Base-by-base conservation (phyloP, 1,284 basidiomycete genomes). In the Apiotrichum mycotoxinovorans region DNA sequence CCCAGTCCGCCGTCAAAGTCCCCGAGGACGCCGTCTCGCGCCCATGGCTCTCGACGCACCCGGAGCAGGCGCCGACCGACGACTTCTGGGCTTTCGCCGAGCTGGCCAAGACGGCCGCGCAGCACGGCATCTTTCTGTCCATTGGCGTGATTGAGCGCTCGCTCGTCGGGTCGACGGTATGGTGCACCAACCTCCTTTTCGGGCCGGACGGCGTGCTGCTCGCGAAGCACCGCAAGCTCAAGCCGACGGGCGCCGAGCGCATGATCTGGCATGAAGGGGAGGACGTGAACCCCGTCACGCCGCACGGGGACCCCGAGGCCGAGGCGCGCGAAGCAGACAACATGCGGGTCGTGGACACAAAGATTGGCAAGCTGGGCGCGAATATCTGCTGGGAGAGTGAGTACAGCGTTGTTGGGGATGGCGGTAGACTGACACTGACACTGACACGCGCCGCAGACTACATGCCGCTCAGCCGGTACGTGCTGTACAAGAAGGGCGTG, bases 361-460 rank as follows among this genome's bases (percentile, higher is more conserved):
- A 26, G 10, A 43, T 68, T 9, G 67, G 69, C 22, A 63, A 82
- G 63, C 66, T 87, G 8, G 83, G 84, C 12, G 83, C 84, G 2
- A 78, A 84, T 10, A 86, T 87, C 58, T 88, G 87, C 68, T 88
- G 86, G 87, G 86, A 89, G 68, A 88, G 68, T 68, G 53, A 57
- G 66, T 67, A 1, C 18, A 1, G 20, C 30, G 30, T 5, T n/a
- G 8, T 9, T 9, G 11, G 3, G 4, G 9, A 3, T 5, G 1
- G 30, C 1, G 3, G 15, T n/a, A n/a, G n/a, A n/a, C n/a, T n/a
- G n/a, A n/a, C n/a, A n/a, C n/a, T n/a, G n/a, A n/a, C n/a, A 38
- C 52, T 60, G 43, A 58, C 27, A 37, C 11, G 12, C 30, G n/a
- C n/a, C n/a, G 12, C 42, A 70, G 66, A 88, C 69, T 86, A 85